Evolutionary conservation across 805 yeast genomes (phyloP).

Genomic region (Blastobotrys mokoenaii): DNA sequence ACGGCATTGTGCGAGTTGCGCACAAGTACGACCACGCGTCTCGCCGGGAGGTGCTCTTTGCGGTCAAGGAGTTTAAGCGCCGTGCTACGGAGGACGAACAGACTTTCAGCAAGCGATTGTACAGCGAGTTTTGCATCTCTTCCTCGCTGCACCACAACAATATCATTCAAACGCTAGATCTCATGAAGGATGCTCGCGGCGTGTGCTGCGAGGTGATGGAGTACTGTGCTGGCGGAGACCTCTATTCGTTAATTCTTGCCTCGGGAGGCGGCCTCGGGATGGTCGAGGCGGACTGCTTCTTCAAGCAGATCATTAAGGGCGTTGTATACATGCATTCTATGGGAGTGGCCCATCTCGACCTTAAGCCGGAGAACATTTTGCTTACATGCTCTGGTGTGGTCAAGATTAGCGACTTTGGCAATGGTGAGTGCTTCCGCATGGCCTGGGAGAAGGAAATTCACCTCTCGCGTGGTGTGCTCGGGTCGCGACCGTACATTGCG

Average conservation of each 20-base stretch:
- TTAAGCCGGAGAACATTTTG: constrained; percentile 81
- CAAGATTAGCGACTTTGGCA: constrained; percentile 79
- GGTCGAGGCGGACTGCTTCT: constrained; percentile 76
- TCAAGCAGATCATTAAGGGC: constrained; percentile 78
- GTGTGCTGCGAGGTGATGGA: constrained; percentile 88
- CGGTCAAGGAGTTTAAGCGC: constrained; percentile 66
- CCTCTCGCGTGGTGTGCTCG: constrained; percentile 60
- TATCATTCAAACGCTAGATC: constrained; percentile 66
- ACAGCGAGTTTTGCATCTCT: constrained; percentile 85
- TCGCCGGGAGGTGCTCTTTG: constrained; percentile 42
- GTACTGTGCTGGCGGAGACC: constrained; percentile 81
- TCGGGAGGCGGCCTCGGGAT: constrained; percentile 46
- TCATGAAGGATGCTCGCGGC: constrained; percentile 62
- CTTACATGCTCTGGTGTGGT: constrained; percentile 56
- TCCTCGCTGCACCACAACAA: constrained; percentile 65
- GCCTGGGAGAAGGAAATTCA: constrained; percentile 75
- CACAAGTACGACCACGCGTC: constrained; percentile 42
- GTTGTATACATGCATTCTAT: constrained; percentile 75
- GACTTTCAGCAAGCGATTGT: constrained; percentile 58
- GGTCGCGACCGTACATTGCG: constrained; percentile 83
- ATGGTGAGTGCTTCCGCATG: constrained; percentile 79
- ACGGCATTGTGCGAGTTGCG: constrained; percentile 83
- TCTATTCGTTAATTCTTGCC: constrained; percentile 50
- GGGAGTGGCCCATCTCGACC: constrained; percentile 89
- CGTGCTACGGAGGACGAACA: constrained; percentile 48